Evolutionary conservation across 208 protist genomes (phyloP).

Genomic region (Trypanosoma platydactyli): DNA sequence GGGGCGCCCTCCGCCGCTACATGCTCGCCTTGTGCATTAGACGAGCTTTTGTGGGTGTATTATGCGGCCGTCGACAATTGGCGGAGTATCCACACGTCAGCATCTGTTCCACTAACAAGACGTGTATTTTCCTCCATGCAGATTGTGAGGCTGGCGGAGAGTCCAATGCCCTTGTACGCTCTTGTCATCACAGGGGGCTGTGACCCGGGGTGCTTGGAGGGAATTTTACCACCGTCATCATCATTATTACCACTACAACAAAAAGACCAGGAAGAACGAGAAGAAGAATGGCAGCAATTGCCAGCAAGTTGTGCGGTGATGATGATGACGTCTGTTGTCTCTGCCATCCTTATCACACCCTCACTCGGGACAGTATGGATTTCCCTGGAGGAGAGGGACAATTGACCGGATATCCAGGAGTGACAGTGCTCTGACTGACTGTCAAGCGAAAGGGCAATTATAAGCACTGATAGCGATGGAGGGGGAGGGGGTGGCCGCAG

Average conservation of each 20-base stretch:
- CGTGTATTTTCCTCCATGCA: constrained; percentile 45
- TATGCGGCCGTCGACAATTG: constrained; percentile 34
- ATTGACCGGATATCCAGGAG: not conserved
- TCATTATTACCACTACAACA: not conserved
- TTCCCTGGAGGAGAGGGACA: constrained; percentile 4
- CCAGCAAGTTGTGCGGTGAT: not conserved
- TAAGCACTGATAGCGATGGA: too few relatives aligned
- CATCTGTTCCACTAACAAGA: constrained; percentile 26
- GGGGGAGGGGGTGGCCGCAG: too few relatives aligned
- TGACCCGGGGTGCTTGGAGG: constrained; percentile 7
- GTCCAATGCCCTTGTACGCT: constrained; percentile 4
- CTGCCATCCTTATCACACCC: not conserved
- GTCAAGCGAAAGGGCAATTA: too few relatives aligned
- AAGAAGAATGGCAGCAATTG: not conserved
- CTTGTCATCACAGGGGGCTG: constrained; percentile 20
- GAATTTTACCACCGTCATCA: not conserved
- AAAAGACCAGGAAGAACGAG: not conserved
- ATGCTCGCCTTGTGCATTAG: constrained; percentile 21
- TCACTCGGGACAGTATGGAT: constrained; percentile 14
- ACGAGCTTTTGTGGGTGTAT: constrained; percentile 65
- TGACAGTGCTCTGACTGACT: not conserved
- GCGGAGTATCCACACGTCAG: constrained; percentile 40
- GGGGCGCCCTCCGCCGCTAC: constrained; percentile 6
- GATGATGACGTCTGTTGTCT: constrained; percentile 1
- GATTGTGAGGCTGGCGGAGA: constrained; percentile 13